Evolutionary conservation across 163 green algal genomes (phyloP), one percentile per base, ranked within the genome.

Genomic region (Picocystis sp.): DNA sequence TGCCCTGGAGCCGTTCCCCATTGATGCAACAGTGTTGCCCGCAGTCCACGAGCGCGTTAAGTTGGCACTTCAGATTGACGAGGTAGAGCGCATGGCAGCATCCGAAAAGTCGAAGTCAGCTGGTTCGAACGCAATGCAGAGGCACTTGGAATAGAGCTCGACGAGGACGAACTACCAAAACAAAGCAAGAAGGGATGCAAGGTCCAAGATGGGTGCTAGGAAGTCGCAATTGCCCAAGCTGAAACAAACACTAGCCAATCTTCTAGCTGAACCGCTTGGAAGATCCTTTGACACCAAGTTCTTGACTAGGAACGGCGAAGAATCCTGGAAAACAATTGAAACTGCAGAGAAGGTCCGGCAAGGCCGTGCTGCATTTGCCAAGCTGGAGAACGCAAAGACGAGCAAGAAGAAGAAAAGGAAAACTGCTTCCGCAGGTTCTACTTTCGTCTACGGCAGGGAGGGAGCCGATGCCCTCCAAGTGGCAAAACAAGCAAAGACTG

Each of bases 41-140:
- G 51, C 50, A 23, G 34, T 52, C 9, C 63, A 54, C 43, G 33
- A 45, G 12, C 70, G 77, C 9, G 65, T 89, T 43, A 23, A 50
- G 25, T 69, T 92, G 50, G 81, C 81, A 8, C 53, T 76, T 22
- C 60, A 68, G 10, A 58, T 92, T 12, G 83, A 93, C 56, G 66
- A 79, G 35, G 57, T 83, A 22, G 67, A 78, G 60, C 70, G 81
- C 14, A 35, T 54, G 25, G 50, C 72, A 33, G 67, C 64, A 47
- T 91, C 90, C 63, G n/a, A 58, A 24, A 48, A 49, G 6, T 80
- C 77, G 8, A 87, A n/a, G 21, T 50, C 15, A 44, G 53, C 0
- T 93, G 83, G 82, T 45, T 53, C 22, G 54, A 52, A 21, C 52
- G 35, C 19, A 71, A 76, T 24, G 78, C 78, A 12, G 66, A 79